Evolutionary conservation across 2,329 filamentous ascomycete species (phyloP).

Genomic region (Alternaria rosae): DNA sequence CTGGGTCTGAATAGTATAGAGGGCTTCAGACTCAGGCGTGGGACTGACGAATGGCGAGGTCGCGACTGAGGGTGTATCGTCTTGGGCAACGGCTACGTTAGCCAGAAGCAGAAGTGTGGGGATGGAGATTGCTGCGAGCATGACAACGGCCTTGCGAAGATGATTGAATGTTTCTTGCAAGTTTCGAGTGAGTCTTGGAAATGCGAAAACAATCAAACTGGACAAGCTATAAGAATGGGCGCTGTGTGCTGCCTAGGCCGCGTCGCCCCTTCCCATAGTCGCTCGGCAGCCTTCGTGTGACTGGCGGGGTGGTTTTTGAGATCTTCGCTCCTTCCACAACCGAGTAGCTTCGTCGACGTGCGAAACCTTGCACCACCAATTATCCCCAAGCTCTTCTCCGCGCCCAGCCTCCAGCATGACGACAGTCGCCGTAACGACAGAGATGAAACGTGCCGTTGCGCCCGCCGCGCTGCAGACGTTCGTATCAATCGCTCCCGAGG

Average conservation of each 20-base stretch:
- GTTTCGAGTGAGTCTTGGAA: background rate
- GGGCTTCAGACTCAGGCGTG: slow-evolving; percentile 25
- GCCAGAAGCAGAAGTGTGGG: slow-evolving; percentile 39
- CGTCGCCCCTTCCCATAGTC: slow-evolving; percentile 8
- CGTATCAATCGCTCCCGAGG: slow-evolving; percentile 24
- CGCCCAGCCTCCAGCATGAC: slow-evolving; percentile 33
- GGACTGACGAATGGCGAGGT: slow-evolving; percentile 22
- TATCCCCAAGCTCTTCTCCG: background rate
- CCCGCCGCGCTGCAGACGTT: slow-evolving; percentile 45
- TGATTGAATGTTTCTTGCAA: background rate
- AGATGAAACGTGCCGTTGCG: slow-evolving; percentile 33
- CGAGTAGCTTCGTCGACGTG: slow-evolving; percentile 30
- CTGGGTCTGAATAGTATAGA: slow-evolving; percentile 41
- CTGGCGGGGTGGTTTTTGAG: slow-evolving; percentile 19
- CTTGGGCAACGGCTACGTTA: slow-evolving; percentile 29
- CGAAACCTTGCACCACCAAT: slow-evolving; percentile 39
- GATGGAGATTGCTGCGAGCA: slow-evolving; percentile 32
- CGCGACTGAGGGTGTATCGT: slow-evolving; percentile 18
- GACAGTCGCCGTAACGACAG: slow-evolving; percentile 20
- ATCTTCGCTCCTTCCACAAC: slow-evolving; percentile 45
- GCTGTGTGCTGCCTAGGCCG: slow-evolving; percentile 14
- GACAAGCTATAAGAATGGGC: background rate
- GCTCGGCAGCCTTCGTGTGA: slow-evolving; percentile 18
- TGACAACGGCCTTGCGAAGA: slow-evolving; percentile 16
- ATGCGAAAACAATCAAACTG: background rate